phyloP scores from a whole-genome alignment of 1,139 yeast species.

The Candida gigantensis region DNA sequence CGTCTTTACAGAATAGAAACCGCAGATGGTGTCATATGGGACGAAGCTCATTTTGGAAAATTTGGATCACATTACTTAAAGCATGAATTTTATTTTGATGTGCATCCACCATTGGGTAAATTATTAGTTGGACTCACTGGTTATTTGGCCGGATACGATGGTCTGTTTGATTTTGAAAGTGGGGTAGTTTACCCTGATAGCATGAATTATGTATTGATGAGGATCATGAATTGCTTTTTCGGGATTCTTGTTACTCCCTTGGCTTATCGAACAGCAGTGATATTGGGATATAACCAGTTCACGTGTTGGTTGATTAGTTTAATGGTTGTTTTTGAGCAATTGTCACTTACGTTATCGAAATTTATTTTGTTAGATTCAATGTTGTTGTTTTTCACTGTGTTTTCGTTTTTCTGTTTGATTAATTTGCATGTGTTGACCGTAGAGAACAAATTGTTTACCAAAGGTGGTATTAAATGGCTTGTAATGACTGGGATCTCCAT shows the following conservation, averaged over 20 bases:
- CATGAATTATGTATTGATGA: conserved; percentile 58
- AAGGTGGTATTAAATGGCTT: conserved; percentile 57
- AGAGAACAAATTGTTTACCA: conserved; percentile 39
- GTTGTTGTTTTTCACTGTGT: conserved; percentile 67
- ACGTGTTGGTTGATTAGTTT: conserved; percentile 57
- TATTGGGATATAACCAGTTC: conserved; percentile 44
- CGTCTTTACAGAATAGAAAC: conserved; percentile 68
- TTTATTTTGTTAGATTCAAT: conserved; percentile 75
- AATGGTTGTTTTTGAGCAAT: conserved; percentile 65
- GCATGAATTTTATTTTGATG: conserved; percentile 73
- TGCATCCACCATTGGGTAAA: conserved; percentile 79
- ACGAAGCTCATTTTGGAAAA: conserved; percentile 86
- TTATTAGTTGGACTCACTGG: conserved; percentile 69
- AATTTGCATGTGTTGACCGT: conserved; percentile 52
- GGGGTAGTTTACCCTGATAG: conserved; percentile 57
- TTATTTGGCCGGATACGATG: conserved; percentile 67
- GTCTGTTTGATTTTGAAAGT: conserved; percentile 64
- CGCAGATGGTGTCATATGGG: conserved; percentile 82
- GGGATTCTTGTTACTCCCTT: conserved; percentile 65
- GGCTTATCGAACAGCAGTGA: conserved; percentile 59
- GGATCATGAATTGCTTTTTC: conserved; percentile 65
- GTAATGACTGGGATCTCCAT: conserved; percentile 72
- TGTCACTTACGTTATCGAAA: conserved; percentile 65
- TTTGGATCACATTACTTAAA: conserved; percentile 64
- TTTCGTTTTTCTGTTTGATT: conserved; percentile 58